A percentile compares a stretch with the other conserved stretches of the same genome.
phyloP scores from a whole-genome alignment of 805 yeast species.

The Vanderwaltozyma polyspora region DNA sequence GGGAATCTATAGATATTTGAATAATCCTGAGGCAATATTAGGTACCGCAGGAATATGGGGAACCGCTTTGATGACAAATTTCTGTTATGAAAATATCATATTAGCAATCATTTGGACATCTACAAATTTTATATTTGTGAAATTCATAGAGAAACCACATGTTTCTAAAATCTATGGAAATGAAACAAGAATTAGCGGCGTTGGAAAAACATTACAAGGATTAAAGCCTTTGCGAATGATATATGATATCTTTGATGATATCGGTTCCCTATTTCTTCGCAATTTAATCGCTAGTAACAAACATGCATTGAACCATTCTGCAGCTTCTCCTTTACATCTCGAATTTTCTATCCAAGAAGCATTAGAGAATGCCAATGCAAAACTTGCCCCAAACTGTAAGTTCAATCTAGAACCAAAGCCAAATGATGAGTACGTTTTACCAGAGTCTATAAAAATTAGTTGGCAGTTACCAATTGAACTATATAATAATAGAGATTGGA shows the following conservation, averaged over 20 bases:
- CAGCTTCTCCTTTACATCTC: too few species aligned
- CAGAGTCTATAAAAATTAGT: conserved; percentile 36
- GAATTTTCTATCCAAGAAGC: background rate
- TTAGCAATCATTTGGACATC: conserved; percentile 55
- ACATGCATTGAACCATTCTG: background rate
- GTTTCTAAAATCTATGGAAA: conserved; percentile 68
- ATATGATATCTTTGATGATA: conserved; percentile 31
- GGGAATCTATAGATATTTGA: conserved; percentile 71
- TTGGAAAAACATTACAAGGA: conserved; percentile 30
- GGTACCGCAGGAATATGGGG: conserved; percentile 80
- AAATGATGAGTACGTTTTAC: conserved; percentile 24
- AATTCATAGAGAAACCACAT: conserved; percentile 66
- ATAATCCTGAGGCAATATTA: conserved; percentile 69
- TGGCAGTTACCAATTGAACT: conserved; percentile 41
- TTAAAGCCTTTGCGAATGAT: conserved; percentile 28
- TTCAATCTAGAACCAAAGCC: conserved; percentile 20
- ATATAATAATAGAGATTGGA: conserved; percentile 56
- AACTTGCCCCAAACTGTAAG: conserved; percentile 19
- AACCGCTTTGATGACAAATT: conserved; percentile 44
- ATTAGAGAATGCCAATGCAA: conserved; percentile 4
- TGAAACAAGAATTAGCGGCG: conserved; percentile 44
- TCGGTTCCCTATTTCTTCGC: conserved; percentile 12
- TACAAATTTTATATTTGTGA: conserved; percentile 52
- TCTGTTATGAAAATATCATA: conserved; percentile 37
- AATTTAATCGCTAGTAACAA: conserved; percentile 4